phyloP scores from a whole-genome alignment of 805 yeast species.

The Wickerhamomyces bovis region DNA sequence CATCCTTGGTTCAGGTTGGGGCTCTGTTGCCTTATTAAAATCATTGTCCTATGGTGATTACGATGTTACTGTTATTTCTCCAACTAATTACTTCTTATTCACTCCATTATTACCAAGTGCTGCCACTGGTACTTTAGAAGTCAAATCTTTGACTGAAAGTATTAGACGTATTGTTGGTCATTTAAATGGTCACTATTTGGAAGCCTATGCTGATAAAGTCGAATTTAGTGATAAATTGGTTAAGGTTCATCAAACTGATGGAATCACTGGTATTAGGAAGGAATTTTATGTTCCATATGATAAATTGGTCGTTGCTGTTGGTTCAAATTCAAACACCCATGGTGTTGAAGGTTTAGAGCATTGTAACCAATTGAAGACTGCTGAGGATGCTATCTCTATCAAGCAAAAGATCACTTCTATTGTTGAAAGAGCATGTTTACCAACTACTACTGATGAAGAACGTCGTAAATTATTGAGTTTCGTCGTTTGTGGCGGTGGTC shows the following conservation, averaged over 20 bases:
- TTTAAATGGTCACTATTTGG: constrained; percentile 55
- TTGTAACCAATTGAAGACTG: constrained; percentile 58
- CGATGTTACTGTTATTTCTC: constrained; percentile 61
- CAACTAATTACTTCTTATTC: constrained; percentile 62
- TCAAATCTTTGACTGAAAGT: constrained; percentile 58
- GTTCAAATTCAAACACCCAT: constrained; percentile 62
- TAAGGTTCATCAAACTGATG: constrained; percentile 44
- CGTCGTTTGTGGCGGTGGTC: constrained; percentile 72
- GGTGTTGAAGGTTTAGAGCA: constrained; percentile 65
- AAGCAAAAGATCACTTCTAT: constrained; percentile 49
- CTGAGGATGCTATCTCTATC: constrained; percentile 55
- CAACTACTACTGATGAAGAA: constrained; percentile 58
- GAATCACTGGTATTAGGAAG: constrained; percentile 33
- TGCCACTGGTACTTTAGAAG: constrained; percentile 64
- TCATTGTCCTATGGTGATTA: constrained; percentile 46
- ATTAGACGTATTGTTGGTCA: constrained; percentile 49
- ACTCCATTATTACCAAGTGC: constrained; percentile 68
- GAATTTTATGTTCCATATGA: constrained; percentile 66
- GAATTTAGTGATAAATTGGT: constrained; percentile 50
- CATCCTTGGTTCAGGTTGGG: constrained; percentile 69
- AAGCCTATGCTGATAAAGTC: constrained; percentile 55
- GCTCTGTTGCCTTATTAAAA: constrained; percentile 54
- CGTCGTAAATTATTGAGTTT: constrained; percentile 54
- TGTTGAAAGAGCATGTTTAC: constrained; percentile 58
- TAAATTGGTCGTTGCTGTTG: constrained; percentile 62